Base-by-base conservation (phyloP, 208 protist species). In the Crithidia thermophila region DNA sequence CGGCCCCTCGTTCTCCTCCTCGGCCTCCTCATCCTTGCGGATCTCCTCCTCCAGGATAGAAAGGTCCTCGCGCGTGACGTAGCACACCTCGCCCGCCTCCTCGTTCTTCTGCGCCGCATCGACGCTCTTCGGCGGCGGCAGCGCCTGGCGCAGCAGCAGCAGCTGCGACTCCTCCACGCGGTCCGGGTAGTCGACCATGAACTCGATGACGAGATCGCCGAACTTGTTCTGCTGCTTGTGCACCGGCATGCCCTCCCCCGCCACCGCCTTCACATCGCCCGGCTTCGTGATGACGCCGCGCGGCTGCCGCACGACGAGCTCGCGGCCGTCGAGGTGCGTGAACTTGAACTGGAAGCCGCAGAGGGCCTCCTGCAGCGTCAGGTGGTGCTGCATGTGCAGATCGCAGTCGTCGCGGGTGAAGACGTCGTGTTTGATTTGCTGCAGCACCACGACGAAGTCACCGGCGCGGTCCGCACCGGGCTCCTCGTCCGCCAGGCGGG, bases 391-490 rank as follows among this genome's bases (percentile, higher is more conserved):
- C 67, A 98, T 93, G 56, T 94, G 42, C 4, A 99, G 80, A 73
- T 99, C 96, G 39, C 85, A 67, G 37, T 85, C 95, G 7, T 98
- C 62, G 39, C 98, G 83, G 8, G 82, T 70, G 69, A 99, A 99
- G 11, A 61, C 3, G 20, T 72, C 45, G 82, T 99, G 97, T 63
- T 97, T 90, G 46, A 94, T 83, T 68, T 99, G 75, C 42, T 98
- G 71, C 20, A 99, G 49, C 10, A 99, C 83, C 53, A 99, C 90
- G 14, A 99, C 81, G 53, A 99, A 79, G 77, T 99, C 98, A 21
- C 98, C 98, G 14, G 96, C 27, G 2, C 34, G 47, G 7, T 81
- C 78, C 31, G 47, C 62, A 7, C 62, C 71, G 0, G 81, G 76
- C 33, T 87, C 49, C 39, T 67, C 63, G 73, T 88, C 70, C 1